Evolutionary conservation across 192 early-diverging fungal genomes (phyloP).

Genomic region (Gorgonomyces haynaldii): DNA sequence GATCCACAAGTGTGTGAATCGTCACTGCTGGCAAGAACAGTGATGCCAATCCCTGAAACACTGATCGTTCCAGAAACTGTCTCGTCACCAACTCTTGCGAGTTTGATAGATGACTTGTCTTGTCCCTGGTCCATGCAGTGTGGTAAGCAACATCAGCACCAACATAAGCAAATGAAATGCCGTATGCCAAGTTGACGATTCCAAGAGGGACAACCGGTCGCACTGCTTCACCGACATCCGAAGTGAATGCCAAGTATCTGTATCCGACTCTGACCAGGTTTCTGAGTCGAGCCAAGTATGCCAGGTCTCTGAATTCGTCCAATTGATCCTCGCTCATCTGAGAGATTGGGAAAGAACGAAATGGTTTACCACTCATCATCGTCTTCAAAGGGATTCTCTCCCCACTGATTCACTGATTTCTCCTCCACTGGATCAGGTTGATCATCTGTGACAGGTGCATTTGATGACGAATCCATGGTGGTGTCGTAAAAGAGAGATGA

Average conservation of each 20-base stretch:
- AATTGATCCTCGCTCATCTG: too few relatives aligned
- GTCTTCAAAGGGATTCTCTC: too few relatives aligned
- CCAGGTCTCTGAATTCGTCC: too few relatives aligned
- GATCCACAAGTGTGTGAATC: conserved; percentile 54
- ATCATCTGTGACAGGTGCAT: too few relatives aligned
- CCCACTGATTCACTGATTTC: too few relatives aligned
- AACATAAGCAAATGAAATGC: conserved; percentile 48
- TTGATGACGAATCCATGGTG: too few relatives aligned
- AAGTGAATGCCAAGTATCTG: conserved; percentile 48
- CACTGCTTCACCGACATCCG: conserved; percentile 60
- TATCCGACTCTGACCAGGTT: conserved; percentile 13
- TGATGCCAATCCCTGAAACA: conserved; percentile 54
- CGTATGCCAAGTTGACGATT: conserved; percentile 51
- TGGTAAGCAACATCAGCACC: conserved; percentile 47
- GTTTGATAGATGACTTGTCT: too few relatives aligned
- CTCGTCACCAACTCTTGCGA: conserved; percentile 27
- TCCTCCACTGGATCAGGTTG: too few relatives aligned
- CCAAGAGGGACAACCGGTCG: conserved; percentile 42
- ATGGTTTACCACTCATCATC: too few relatives aligned
- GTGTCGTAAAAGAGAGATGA: too few relatives aligned
- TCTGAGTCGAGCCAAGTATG: conserved; percentile 11
- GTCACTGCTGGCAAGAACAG: conserved; percentile 47
- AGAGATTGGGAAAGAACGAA: too few relatives aligned
- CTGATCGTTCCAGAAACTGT: conserved; percentile 39
- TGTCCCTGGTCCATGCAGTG: too few relatives aligned